phyloP scores from a whole-genome alignment of 202 grass and related monocot species.

The Setaria italica region DNA sequence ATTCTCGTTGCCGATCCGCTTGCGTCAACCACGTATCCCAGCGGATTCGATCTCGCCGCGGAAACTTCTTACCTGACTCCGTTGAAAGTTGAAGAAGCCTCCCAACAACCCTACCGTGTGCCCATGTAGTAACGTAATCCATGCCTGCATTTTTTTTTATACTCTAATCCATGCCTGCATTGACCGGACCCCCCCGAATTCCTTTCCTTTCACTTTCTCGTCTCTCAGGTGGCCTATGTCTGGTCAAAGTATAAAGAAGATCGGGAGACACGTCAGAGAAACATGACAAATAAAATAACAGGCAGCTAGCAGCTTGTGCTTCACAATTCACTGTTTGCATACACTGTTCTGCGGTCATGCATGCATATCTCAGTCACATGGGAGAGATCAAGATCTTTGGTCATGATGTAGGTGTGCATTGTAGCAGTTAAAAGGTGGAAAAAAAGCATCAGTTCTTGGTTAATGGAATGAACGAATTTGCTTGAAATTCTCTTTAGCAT shows the following conservation, averaged over 20 bases:
- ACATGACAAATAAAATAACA: background rate
- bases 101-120: background rate
- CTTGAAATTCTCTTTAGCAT: background rate
- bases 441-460: background rate
- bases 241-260: background rate
- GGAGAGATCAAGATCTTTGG: background rate
- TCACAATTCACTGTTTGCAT: background rate
- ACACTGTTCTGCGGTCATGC: background rate
- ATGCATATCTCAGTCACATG: background rate
- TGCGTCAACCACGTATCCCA: constrained; percentile 37
- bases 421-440: background rate
- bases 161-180: constrained; percentile 34
- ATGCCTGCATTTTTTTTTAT: no score
- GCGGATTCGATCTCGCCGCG: constrained; percentile 15
- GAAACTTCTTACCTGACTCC: constrained; percentile 46
- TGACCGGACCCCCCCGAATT: constrained; percentile 29
- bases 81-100: constrained; percentile 9
- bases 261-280: background rate
- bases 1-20: constrained; percentile 6
- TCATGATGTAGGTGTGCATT: background rate
- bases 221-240: background rate
- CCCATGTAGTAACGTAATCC: no score
- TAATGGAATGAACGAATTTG: background rate
- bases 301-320: background rate
- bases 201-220: background rate